Evolutionary conservation across 2,329 filamentous ascomycete genomes (phyloP), one percentile per base, ranked within the genome.

Genomic region (Dichotomopilus funicola): DNA sequence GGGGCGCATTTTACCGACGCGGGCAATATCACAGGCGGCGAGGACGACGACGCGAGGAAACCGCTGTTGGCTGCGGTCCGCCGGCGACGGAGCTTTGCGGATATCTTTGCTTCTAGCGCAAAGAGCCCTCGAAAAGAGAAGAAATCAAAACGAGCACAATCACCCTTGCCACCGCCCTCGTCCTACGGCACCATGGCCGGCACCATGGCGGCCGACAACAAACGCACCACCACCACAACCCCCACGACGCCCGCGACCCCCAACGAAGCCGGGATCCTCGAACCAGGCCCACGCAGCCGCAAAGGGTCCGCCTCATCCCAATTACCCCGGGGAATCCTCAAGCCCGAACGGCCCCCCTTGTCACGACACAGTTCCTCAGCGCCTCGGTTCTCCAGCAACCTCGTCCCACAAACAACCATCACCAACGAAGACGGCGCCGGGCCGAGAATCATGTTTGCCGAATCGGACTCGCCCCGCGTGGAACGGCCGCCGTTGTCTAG

Each of bases 371-470:
- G 70, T 11, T 69, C 54, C 35, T 48, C 80, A 1, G 72, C 76
- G 10, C 75, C 80, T 45, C 81, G 82, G 40, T 92, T 92, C 67
- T 86, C 85, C 0, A 91, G 86, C 50, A 83, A 82, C 5, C 83
- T 88, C 0, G 82, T 89, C 0, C 89, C 88, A 0, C 82, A 87
- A 61, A 85, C 88, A 1, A 80, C 78, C 58, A 78, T 90, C 27
- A 81, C 81, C 3, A 74, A 76, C 1, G 81, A 87, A 57, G 87
- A 86, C 55, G 82, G 79, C 1, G 74, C 80, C 0, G 86, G 83
- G 0, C 85, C 86, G 1, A 85, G 79, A 1, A 91, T 95, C 59
- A 88, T 88, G 80, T 95, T 94, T 69, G 82, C 81, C 8, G 75
- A 84, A 51, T 65, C 65, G 4, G 64, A 67, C 19, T 27, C 19